Percentiles rank a stretch among this genome's conserved stretches.
Evolutionary conservation across 441 rosid species (phyloP).

Genomic region (Gossypium trilobum): DNA sequence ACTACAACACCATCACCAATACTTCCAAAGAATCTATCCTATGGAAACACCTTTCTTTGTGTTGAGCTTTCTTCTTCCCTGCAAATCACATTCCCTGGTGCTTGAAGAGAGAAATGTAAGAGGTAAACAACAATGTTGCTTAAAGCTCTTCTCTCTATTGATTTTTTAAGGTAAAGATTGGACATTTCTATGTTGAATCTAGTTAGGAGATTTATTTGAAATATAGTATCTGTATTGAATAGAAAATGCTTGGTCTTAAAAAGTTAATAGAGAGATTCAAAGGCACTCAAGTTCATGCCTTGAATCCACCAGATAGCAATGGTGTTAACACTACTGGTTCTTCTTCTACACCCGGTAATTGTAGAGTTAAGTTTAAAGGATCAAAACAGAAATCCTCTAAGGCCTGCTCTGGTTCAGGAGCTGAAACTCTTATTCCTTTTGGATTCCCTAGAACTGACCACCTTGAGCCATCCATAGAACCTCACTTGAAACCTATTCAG

Average conservation of each 20-base stretch:
- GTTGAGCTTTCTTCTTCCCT: too few species aligned
- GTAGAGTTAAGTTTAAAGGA: conserved; percentile 27
- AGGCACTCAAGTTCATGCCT: conserved; percentile 60
- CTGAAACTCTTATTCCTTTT: conserved; percentile 39
- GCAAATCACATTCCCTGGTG: too few species aligned
- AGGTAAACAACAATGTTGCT: too few species aligned
- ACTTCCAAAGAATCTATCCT: conserved; percentile 4
- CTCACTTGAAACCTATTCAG: conserved; percentile 42
- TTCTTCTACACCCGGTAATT: conserved; percentile 21
- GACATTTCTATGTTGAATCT: too few species aligned
- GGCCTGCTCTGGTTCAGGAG: conserved; percentile 27
- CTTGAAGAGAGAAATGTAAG: too few species aligned
- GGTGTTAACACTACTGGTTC: conserved; percentile 19
- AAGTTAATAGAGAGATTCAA: conserved; percentile 55
- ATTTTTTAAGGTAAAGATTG: too few species aligned
- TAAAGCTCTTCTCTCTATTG: too few species aligned
- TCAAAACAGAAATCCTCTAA: conserved; percentile 33
- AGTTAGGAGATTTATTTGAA: too few species aligned
- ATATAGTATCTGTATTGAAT: too few species aligned
- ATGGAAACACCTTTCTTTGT: too few species aligned
- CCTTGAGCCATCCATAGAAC: conserved; percentile 48
- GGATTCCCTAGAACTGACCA: conserved; percentile 46
- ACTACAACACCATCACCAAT: conserved; percentile 16
- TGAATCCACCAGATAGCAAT: conserved; percentile 35
- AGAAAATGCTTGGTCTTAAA: conserved; percentile 43